Base-by-base conservation (phyloP, 1,284 basidiomycete genomes). In the Amylostereum chailletii region DNA sequence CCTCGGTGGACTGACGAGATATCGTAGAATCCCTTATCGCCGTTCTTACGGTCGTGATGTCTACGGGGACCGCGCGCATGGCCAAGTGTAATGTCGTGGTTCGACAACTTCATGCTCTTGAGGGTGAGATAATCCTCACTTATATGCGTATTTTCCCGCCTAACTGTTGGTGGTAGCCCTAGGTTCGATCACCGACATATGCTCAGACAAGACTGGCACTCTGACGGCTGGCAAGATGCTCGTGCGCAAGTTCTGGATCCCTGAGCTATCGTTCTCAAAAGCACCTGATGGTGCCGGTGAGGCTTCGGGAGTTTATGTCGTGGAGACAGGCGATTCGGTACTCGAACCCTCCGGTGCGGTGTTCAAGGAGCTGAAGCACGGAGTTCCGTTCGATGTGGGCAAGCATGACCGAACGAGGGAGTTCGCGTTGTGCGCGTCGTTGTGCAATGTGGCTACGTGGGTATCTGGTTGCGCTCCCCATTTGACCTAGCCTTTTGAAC, bases 51-150 rank as follows among this genome's bases (percentile, higher is more conserved):
- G 60, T 74, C 39, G 70, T 69, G 5, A 71, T 75, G 68, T 71
- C 77, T 2, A 71, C 74, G 47, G 77, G 77, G 10, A 74, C 74
- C 9, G 67, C 66, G 45, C 70, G 70, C 36, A 80, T 81, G 77
- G 75, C 71, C 8, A 66, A 67, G 46, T 66, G 72, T 43, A 62
- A 71, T 55, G 70, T 73, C 19, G 72, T 80, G 53, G 77, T 79
- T 5, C 70, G 77, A 32, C 75, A 72, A 50, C 63, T 77, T 43
- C 70, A 75, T 57, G 71, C 75, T 9, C 68, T 83, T 47, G 81
- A 83, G 56, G 77, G 75, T n/a, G 64, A 83, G n/a, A 48, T 47
- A 36, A 40, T 27, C 39, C 8, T 37, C 36, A 39, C 30, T 19
- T 19, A 19, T 19, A 19, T 19, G 19, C 19, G 19, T 19, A 19